Base-by-base conservation (phyloP, 768 basidiomycete species). In the Kwoniella europaea region DNA sequence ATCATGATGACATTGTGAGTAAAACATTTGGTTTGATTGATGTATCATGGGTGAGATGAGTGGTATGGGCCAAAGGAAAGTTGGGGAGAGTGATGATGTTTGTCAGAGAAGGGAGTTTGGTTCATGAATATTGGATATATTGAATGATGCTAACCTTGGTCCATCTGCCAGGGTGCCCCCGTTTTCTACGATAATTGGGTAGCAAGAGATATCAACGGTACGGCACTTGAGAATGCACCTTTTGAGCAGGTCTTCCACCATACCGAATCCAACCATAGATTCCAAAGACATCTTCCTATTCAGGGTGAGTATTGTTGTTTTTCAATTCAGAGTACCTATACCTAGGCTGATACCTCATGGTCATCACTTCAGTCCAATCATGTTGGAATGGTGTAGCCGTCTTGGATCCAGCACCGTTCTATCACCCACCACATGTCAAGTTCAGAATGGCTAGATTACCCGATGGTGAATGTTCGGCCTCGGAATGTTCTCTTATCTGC, bases 381-480 rank as follows among this genome's bases (percentile, higher is more conserved):
- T 99, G 96, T 85, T 98, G 97, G 97, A 99, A 98, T 82, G 97
- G 97, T 18, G 91, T 98, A 76, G 95, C 96, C 43, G 86, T 99
- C 9, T 87, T 98, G 65, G 97, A 98, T 81, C 94, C 97, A 0
- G 94, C 91, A 10, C 97, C 97, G 6, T 91, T 99, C 85, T 99
- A 99, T 85, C 86, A 87, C 1, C 91, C 92, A 0, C 92, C 94
- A 10, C 93, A 93, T 74, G 91, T 98, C 68, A 88, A 89, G 66
- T 99, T 99, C 88, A 88, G 97, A 35, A 99, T 99, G 97, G 97
- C 97, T 4, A 87, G 86, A 65, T 88, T 98, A 63, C 87, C 86
- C 10, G 92, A 96, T 15, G 89, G 89, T 52, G 97, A 99, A 82
- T 98, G 97, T 82, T 93, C 92, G 50, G 97, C 97, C 0, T 90